Evolutionary conservation across 2,329 filamentous ascomycete genomes (phyloP).

Genomic region (Thelonectria blattea): DNA sequence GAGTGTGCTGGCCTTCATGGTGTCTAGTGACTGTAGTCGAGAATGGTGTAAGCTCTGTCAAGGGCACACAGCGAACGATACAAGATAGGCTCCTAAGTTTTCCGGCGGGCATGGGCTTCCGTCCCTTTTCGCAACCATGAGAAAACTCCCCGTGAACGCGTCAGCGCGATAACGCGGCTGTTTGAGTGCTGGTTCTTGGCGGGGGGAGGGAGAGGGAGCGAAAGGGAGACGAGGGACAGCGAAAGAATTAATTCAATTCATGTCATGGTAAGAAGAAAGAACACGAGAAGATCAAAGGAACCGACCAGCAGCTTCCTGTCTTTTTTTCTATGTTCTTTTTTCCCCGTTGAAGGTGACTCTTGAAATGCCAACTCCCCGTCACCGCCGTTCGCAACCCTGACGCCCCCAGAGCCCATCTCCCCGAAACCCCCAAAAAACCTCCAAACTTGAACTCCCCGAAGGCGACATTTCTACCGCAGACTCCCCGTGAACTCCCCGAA

Average conservation of each 20-base stretch:
- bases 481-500: slow-evolving; percentile 21
- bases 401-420: background rate
- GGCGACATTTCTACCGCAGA: slow-evolving; percentile 1
- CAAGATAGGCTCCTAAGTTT: background rate
- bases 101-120: too few relatives aligned
- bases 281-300: too few relatives aligned
- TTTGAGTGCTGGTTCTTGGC: background rate
- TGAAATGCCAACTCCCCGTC: too few relatives aligned
- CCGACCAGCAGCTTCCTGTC: too few relatives aligned
- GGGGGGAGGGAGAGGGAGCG: background rate
- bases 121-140: too few relatives aligned
- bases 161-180: background rate
- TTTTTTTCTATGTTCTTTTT: too few relatives aligned
- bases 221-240: too few relatives aligned
- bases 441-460: background rate
- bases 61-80: background rate
- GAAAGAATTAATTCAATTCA: too few relatives aligned
- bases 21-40: background rate
- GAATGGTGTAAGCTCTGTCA: background rate
- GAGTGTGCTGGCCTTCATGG: background rate
- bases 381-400: background rate
- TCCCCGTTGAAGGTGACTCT: too few relatives aligned
- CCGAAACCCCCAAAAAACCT: background rate
- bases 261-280: too few relatives aligned
- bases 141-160: background rate